Evolutionary conservation across 768 basidiomycete genomes (phyloP).

Genomic region (Coprinopsis marcescibilis): DNA sequence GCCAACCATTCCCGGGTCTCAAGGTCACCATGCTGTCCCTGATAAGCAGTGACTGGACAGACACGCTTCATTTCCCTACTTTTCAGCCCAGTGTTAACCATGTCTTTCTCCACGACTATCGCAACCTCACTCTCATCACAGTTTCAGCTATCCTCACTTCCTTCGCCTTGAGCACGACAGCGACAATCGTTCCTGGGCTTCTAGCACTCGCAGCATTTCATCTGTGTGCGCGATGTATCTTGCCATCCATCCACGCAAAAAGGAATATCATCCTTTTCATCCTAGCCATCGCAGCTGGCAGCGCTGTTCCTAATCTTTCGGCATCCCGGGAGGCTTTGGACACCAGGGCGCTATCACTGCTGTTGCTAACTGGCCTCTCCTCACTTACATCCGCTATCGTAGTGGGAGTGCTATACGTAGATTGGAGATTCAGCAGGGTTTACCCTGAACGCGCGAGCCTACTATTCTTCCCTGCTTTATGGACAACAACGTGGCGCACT

Average conservation of each 20-base stretch:
- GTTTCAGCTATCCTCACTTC: background rate
- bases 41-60: slow-evolving; percentile 1
- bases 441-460: slow-evolving; percentile 33
- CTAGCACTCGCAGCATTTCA: background rate
- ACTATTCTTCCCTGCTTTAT: slow-evolving; percentile 62
- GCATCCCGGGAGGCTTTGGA: slow-evolving; percentile 54
- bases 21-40: background rate
- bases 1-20: background rate
- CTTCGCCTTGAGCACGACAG: background rate
- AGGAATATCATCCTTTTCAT: slow-evolving; percentile 10
- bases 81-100: background rate
- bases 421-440: slow-evolving; percentile 29
- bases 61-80: background rate
- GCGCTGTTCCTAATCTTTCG: slow-evolving; percentile 33
- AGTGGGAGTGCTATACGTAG: slow-evolving; percentile 32
- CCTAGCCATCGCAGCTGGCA: slow-evolving; percentile 31
- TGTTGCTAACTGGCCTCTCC: slow-evolving; percentile 37
- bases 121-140: background rate
- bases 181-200: background rate
- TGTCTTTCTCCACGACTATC: slow-evolving; percentile 1
- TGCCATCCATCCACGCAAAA: background rate
- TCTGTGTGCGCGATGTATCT: background rate
- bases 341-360: slow-evolving; percentile 41
- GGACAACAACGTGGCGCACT: slow-evolving; percentile 57
- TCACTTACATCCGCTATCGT: slow-evolving; percentile 38